Evolutionary conservation across 1,284 basidiomycete genomes (phyloP).

Genomic region (Tetrapyrgos nigripes): DNA sequence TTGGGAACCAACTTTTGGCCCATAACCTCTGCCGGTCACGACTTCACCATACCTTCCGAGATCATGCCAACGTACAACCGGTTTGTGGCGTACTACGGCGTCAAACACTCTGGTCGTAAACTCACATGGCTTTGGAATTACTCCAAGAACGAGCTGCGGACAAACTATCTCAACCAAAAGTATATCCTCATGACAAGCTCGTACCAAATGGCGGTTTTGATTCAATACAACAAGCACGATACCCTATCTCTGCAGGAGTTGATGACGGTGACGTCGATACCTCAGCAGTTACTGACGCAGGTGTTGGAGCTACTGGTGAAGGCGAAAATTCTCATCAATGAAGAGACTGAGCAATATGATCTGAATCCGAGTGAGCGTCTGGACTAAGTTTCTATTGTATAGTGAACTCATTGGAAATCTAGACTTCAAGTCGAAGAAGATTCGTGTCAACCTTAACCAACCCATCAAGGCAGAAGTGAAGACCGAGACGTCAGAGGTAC

Average conservation of each 20-base stretch:
- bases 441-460: slow-evolving; percentile 92
- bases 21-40: slow-evolving; percentile 81
- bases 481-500: slow-evolving; percentile 88
- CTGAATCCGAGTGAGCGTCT: slow-evolving; percentile 83
- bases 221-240: slow-evolving; percentile 95
- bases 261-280: slow-evolving; percentile 82
- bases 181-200: slow-evolving; percentile 96
- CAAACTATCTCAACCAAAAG: slow-evolving; percentile 93
- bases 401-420: not conserved
- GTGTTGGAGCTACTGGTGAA: slow-evolving; percentile 88
- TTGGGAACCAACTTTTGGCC: slow-evolving; percentile 98
- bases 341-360: slow-evolving; percentile 89
- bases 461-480: slow-evolving; percentile 96
- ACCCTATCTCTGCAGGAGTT: slow-evolving; percentile 86
- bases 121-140: slow-evolving; percentile 99
- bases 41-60: slow-evolving; percentile 90
- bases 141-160: slow-evolving; percentile 94
- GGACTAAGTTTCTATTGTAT: not conserved
- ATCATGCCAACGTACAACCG: slow-evolving; percentile 89
- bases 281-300: slow-evolving; percentile 85
- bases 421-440: slow-evolving; percentile 99
- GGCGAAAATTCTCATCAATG: slow-evolving; percentile 88
- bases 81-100: slow-evolving; percentile 94
- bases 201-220: slow-evolving; percentile 94
- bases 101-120: slow-evolving; percentile 94